Evolutionary conservation across 1,284 basidiomycete species (phyloP).

Genomic region (Malassezia pachydermatis): DNA sequence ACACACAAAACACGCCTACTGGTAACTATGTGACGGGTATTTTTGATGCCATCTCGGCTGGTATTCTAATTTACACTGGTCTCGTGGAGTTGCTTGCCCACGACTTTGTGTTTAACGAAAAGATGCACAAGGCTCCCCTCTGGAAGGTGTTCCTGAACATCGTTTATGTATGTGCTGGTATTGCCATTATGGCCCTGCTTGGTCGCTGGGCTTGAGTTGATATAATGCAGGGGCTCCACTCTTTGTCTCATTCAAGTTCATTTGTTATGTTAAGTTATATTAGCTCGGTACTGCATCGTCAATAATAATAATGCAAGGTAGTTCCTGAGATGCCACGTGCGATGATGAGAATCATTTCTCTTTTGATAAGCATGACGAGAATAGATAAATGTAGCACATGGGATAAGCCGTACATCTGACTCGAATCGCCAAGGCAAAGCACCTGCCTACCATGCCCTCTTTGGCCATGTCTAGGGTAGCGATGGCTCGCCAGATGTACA

Average conservation of each 20-base stretch:
- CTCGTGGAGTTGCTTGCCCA: slow-evolving; percentile 43
- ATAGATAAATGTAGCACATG: too few species aligned
- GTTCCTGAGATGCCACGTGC: slow-evolving; percentile 1
- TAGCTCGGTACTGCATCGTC: too few species aligned
- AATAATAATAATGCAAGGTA: too few species aligned
- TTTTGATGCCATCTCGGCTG: slow-evolving; percentile 41
- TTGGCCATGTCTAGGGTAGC: not conserved
- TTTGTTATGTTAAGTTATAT: not conserved
- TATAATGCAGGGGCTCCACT: not conserved
- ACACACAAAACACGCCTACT: slow-evolving; percentile 39
- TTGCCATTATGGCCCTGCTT: slow-evolving; percentile 51
- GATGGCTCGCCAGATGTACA: not conserved
- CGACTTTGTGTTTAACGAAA: slow-evolving; percentile 49
- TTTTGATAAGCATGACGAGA: too few species aligned
- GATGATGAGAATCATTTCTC: not conserved
- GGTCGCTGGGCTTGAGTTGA: slow-evolving; percentile 43
- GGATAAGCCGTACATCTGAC: too few species aligned
- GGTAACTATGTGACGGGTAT: slow-evolving; percentile 43
- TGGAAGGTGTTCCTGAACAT: slow-evolving; percentile 40
- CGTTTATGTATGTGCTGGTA: slow-evolving; percentile 47
- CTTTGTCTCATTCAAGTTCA: not conserved
- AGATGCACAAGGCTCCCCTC: slow-evolving; percentile 45
- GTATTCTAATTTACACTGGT: slow-evolving; percentile 47
- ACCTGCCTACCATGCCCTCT: too few species aligned
- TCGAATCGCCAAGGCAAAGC: too few species aligned